Conservation (phyloP, 768 basidiomycete genomes). For the Amanita rimosa region DNA sequence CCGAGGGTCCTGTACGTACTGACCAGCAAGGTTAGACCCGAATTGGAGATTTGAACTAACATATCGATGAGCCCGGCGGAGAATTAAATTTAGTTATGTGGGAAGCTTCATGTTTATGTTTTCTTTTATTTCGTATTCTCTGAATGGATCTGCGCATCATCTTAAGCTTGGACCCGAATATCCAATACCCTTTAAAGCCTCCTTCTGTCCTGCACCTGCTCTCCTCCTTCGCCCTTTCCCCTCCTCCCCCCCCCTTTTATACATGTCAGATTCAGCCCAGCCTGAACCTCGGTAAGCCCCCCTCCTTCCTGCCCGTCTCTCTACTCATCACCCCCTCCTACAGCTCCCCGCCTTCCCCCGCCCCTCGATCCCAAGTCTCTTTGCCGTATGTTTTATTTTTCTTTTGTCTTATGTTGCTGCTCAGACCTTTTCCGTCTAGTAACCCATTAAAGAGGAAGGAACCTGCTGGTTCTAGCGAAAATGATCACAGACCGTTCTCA, state of each 20-base stretch:
- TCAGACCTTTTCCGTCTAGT: not conserved
- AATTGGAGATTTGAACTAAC: not conserved
- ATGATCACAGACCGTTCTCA: conserved; percentile 2
- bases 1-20: conserved; percentile 2
- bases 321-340: not conserved
- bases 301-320: not conserved
- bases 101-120: conserved; percentile 3
- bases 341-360: not conserved
- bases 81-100: conserved; percentile 1
- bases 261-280: not conserved
- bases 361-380: not conserved
- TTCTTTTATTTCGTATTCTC: conserved; percentile 1
- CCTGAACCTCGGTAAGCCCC: not conserved
- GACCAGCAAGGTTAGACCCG: not conserved
- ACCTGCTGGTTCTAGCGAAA: not conserved
- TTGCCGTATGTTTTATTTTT: not conserved
- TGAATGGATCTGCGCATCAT: conserved; percentile 1
- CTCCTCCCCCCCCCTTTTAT: not conserved
- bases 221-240: not conserved
- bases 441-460: conserved; percentile 5
- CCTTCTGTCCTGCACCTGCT: not conserved
- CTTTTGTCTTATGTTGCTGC: not conserved
- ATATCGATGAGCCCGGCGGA: not conserved
- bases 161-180: conserved; percentile 3
- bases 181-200: conserved; percentile 1